A percentile compares a stretch with the other conserved stretches of the same genome.
These are phyloP conservation scores for Daedaleopsis sinensis DNA, from an alignment of 768 basidiomycete species.

Conservation along the genomic window DNA sequence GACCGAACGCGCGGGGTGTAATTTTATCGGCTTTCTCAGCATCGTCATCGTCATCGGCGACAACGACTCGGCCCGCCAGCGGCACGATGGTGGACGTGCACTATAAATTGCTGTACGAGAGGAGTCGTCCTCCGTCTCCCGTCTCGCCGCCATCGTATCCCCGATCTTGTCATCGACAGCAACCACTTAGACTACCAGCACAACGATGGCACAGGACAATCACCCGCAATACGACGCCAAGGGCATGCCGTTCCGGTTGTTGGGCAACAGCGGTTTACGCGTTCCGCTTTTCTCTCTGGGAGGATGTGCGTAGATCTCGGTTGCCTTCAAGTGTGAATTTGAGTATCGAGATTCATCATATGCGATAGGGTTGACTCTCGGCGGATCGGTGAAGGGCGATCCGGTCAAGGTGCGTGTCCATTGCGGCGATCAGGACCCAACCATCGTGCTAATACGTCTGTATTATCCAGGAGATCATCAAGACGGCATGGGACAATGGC, in stretches of 20 bases:
- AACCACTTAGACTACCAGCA: neutral
- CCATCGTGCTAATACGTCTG: neutral
- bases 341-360: neutral
- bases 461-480: conserved; percentile 65
- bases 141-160: neutral
- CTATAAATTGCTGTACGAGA: neutral
- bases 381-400: conserved; percentile 66
- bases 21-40: neutral
- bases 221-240: conserved; percentile 45
- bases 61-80: neutral
- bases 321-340: neutral
- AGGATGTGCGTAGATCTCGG: conserved; percentile 48
- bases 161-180: neutral
- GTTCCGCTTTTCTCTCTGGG: conserved; percentile 72
- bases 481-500: conserved; percentile 73
- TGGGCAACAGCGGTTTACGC: conserved; percentile 62
- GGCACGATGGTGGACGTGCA: neutral
- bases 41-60: neutral
- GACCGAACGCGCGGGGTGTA: too few species aligned
- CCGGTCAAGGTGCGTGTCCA: conserved; percentile 56
- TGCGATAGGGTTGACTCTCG: conserved; percentile 55
- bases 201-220: neutral
- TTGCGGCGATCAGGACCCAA: neutral
- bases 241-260: conserved; percentile 58
- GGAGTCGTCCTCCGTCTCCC: neutral